Conservation (phyloP, 768 basidiomycete species). For the Hypsizygus marmoreus region DNA sequence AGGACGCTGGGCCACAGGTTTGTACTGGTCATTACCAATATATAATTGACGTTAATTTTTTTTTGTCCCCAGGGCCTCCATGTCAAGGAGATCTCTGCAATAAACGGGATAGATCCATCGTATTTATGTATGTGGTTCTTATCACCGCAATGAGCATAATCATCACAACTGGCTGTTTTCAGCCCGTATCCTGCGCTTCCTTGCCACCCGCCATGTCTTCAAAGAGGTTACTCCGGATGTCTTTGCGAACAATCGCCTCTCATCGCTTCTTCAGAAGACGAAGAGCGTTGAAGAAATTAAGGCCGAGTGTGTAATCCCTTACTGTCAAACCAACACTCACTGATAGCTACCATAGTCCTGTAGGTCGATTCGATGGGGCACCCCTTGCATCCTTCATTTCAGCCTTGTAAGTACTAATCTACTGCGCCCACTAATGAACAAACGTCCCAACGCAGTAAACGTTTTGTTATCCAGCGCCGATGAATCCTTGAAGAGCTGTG, state of each 20-base stretch:
- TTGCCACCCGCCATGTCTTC: slow-evolving; percentile 26
- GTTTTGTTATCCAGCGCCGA: slow-evolving; percentile 18
- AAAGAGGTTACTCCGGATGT: slow-evolving; percentile 25
- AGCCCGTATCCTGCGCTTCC: slow-evolving; percentile 25
- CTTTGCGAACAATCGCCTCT: slow-evolving; percentile 27
- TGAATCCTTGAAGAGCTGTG: slow-evolving; percentile 20
- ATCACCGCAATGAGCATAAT: background rate
- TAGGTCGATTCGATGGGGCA: slow-evolving; percentile 16
- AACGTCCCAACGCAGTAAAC: background rate
- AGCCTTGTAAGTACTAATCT: slow-evolving; percentile 12
- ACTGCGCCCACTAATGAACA: background rate
- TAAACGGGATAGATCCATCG: slow-evolving; percentile 26
- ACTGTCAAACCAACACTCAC: background rate
- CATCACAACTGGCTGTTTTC: background rate
- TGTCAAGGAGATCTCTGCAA: slow-evolving; percentile 33
- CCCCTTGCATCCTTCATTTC: slow-evolving; percentile 19
- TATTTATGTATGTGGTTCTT: slow-evolving; percentile 30
- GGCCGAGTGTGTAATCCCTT: slow-evolving; percentile 23
- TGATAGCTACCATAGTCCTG: slow-evolving; percentile 15
- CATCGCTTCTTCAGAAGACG: slow-evolving; percentile 29
- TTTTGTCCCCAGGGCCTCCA: slow-evolving; percentile 30
- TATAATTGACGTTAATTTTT: slow-evolving; percentile 11
- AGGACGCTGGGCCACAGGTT: slow-evolving; percentile 27
- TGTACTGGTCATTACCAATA: background rate
- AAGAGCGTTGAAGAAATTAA: slow-evolving; percentile 28